Evolutionary conservation across 2,329 filamentous ascomycete genomes (phyloP).

Genomic region (Drechslerella stenobrocha): DNA sequence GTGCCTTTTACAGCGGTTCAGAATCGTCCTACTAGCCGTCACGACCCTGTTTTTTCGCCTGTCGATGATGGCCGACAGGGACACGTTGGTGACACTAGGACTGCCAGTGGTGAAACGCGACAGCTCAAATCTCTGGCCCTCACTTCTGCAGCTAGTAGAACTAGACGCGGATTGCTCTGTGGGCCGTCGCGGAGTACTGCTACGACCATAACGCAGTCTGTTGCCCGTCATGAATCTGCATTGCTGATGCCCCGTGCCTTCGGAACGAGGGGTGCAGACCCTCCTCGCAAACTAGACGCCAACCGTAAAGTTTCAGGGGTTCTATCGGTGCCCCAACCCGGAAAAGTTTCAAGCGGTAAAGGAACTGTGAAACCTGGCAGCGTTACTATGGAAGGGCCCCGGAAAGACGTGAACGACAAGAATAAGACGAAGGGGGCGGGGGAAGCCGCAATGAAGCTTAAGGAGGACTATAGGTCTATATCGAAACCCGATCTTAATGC

Average conservation of each 20-base stretch:
- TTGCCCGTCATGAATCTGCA: slow-evolving; percentile 26
- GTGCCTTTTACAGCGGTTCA: slow-evolving; percentile 14
- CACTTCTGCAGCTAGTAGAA: slow-evolving; percentile 35
- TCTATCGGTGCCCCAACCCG: too few species aligned
- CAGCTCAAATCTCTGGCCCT: slow-evolving; percentile 21
- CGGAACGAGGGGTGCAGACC: too few species aligned
- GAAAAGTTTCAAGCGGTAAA: too few species aligned
- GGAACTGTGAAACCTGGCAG: too few species aligned
- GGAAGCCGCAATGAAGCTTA: background rate
- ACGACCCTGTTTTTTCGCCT: background rate
- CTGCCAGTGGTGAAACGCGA: background rate
- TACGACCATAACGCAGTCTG: background rate
- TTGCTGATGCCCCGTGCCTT: slow-evolving; percentile 17
- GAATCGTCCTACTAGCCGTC: background rate
- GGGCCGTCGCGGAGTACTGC: slow-evolving; percentile 17
- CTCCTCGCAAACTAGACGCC: too few species aligned
- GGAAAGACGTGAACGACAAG: background rate
- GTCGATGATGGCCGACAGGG: too few species aligned
- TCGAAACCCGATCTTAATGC: too few species aligned
- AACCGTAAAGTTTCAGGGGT: too few species aligned
- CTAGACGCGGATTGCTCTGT: slow-evolving; percentile 29
- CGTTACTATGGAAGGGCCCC: background rate
- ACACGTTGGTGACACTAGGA: background rate
- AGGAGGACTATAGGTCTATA: background rate
- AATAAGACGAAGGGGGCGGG: background rate